Percentiles rank a stretch among this genome's conserved stretches.
phyloP scores from a whole-genome alignment of 306 rosid genomes.

The Dalbergia oliveri region DNA sequence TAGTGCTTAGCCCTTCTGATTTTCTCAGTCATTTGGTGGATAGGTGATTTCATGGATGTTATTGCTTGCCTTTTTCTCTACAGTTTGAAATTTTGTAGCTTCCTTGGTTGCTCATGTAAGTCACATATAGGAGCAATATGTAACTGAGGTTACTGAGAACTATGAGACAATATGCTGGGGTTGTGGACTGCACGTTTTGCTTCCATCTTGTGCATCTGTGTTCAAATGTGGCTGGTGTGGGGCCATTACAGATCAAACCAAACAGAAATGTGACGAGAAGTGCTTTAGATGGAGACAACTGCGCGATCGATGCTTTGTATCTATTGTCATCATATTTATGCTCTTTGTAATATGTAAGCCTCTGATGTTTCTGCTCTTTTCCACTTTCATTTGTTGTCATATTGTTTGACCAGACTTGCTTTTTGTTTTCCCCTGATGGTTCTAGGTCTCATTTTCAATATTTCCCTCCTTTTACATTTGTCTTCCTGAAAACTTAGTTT shows the following conservation, averaged over 20 bases:
- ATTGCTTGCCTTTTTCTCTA: conserved; percentile 49
- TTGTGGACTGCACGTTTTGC: conserved; percentile 82
- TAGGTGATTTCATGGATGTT: conserved; percentile 48
- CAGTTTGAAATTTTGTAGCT: conserved; percentile 62
- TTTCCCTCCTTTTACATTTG: neutral
- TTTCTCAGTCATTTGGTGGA: conserved; percentile 46
- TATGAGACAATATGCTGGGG: conserved; percentile 91
- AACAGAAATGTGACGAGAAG: conserved; percentile 59
- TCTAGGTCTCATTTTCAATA: conserved; percentile 2
- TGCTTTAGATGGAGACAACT: conserved; percentile 67
- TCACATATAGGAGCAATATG: conserved; percentile 75
- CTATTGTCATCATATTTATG: conserved; percentile 71
- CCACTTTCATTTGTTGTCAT: conserved; percentile 10
- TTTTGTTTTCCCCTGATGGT: conserved; percentile 6
- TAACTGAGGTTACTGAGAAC: conserved; percentile 59
- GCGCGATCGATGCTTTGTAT: conserved; percentile 81
- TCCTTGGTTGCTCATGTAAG: conserved; percentile 65
- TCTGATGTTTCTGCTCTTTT: conserved; percentile 33
- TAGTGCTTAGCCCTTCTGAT: conserved; percentile 27
- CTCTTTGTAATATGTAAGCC: conserved; percentile 84
- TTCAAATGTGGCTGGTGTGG: conserved; percentile 99
- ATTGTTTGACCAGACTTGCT: conserved; percentile 24
- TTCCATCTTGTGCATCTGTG: conserved; percentile 65
- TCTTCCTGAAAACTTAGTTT: conserved; percentile 7
- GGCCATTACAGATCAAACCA: conserved; percentile 77